Base-by-base conservation (phyloP, 768 basidiomycete genomes). In the Flagelloscypha sp. region DNA sequence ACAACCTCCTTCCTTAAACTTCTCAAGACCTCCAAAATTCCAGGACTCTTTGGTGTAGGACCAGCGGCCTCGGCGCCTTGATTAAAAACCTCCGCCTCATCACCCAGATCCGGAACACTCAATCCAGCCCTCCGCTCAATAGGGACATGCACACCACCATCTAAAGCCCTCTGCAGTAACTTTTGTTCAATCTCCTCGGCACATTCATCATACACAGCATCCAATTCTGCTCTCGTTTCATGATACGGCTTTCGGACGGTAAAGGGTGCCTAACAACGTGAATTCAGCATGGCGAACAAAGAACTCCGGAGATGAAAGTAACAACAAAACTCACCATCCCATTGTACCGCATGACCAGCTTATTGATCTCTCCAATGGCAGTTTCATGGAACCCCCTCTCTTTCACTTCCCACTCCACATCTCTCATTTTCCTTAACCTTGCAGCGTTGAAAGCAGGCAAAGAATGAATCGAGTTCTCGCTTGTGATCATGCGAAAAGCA, bases 291-390 rank as follows among this genome's bases (percentile, higher is more conserved):
- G n/a, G n/a, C n/a, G n/a, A n/a, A n/a, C n/a, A n/a, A n/a, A n/a
- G n/a, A n/a, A n/a, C n/a, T n/a, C n/a, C n/a, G n/a, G n/a, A n/a
- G n/a, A n/a, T n/a, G n/a, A n/a, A n/a, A n/a, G n/a, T n/a, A n/a
- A n/a, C n/a, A n/a, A n/a, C n/a, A n/a, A n/a, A n/a, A n/a, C n/a
- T n/a, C n/a, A n/a, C n/a, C 28, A 83, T 53, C 6, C 71, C 78
- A 50, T 92, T 90, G 58, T 86, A 84, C 58, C 79, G 77, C 32
- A 85, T 68, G 18, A 89, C 78, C 5, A 82, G 64, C 3, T 74
- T 63, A 54, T 92, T 89, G 25, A 89, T 57, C 45, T 89, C 79
- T 20, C 64, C 66, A 24, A 90, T 48, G 9, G 80, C 80, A 2
- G 71, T 62, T 22, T 77, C 69, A 46, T 88, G 84, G 46, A 86